Conservation (phyloP, 192 early-diverging fungal genomes). For the Dissophora ornata region DNA sequence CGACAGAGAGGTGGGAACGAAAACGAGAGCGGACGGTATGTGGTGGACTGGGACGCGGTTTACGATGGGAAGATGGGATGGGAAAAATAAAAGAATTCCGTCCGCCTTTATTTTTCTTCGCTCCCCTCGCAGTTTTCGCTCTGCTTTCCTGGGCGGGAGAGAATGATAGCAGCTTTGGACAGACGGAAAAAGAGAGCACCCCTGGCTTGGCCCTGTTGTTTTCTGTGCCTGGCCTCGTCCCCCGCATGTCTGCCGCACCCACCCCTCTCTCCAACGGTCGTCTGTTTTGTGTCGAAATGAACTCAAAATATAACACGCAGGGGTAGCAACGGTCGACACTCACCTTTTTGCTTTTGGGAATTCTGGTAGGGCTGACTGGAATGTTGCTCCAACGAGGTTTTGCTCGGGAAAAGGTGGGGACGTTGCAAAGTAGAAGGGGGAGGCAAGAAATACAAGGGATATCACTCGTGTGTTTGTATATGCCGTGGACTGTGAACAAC, state of each 20-base stretch:
- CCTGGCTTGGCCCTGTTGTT: not conserved
- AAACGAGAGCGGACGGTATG: not conserved
- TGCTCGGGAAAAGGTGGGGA: too few relatives aligned
- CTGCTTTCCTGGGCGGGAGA: not conserved
- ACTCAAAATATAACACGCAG: not conserved
- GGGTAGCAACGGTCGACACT: not conserved
- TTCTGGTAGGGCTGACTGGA: too few relatives aligned
- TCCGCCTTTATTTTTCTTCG: not conserved
- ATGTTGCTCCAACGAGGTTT: too few relatives aligned
- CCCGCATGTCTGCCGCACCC: not conserved
- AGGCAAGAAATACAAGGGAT: too few relatives aligned
- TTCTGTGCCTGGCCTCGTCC: not conserved
- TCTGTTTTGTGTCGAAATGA: not conserved
- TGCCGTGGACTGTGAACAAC: too few relatives aligned
- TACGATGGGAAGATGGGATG: constrained; percentile 22
- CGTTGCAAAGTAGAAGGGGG: too few relatives aligned
- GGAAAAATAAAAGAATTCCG: constrained; percentile 5
- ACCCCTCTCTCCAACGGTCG: constrained; percentile 1
- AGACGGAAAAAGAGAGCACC: constrained; percentile 5
- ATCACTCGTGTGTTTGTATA: too few relatives aligned
- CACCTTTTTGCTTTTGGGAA: too few relatives aligned
- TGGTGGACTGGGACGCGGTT: constrained; percentile 1
- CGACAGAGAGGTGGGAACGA: not conserved
- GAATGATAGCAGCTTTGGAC: constrained; percentile 2
- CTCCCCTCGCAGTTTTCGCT: not conserved